Percentiles rank a stretch among this genome's conserved stretches.
Conservation (phyloP, 108 stramenopile genomes). For the Aurantiochytrium sp. region DNA sequence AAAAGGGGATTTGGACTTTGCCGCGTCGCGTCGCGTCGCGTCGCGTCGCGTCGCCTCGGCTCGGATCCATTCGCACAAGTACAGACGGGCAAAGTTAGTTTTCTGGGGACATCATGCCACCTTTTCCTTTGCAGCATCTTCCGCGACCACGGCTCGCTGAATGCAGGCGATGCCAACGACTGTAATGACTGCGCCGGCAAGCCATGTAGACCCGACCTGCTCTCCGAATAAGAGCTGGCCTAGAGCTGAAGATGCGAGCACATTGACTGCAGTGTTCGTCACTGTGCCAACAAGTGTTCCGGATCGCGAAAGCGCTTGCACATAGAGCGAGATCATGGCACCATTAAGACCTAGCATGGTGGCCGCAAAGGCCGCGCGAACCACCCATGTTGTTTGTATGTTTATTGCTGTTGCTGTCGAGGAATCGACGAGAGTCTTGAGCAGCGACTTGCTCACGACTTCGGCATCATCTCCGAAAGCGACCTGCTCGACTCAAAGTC, state of each 20-base stretch:
- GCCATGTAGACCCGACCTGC: background rate
- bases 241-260: background rate
- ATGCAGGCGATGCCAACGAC: background rate
- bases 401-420: background rate
- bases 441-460: background rate
- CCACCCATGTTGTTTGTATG: background rate
- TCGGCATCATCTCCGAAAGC: background rate
- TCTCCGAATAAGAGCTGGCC: background rate
- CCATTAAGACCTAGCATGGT: background rate
- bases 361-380: background rate
- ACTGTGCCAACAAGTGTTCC: background rate
- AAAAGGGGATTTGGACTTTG: too few species aligned
- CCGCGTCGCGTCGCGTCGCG: too few species aligned
- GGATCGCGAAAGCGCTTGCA: background rate
- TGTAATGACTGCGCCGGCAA: background rate
- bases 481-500: background rate
- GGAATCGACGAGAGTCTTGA: too few species aligned
- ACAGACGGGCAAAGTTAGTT: too few species aligned
- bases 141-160: background rate
- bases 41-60: too few species aligned
- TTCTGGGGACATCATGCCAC: too few species aligned
- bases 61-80: too few species aligned
- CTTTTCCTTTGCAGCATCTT: too few species aligned
- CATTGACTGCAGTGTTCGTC: slow-evolving; percentile 9
- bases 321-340: background rate